phyloP scores from a whole-genome alignment of 179 eudicot species.

The Monotropa hypopitys region DNA sequence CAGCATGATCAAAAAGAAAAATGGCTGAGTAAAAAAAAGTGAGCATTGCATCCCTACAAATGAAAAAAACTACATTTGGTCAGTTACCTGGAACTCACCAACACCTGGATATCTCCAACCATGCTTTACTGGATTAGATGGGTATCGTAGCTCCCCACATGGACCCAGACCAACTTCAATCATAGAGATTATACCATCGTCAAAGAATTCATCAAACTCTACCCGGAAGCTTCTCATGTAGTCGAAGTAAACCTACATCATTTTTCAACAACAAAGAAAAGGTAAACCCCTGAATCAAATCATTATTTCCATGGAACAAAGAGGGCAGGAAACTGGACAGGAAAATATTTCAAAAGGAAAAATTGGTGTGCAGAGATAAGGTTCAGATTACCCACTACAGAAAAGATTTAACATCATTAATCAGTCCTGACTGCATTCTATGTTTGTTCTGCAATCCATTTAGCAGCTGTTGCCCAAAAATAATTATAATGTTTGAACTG shows the following conservation, averaged over 20 bases:
- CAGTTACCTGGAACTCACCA: conserved; percentile 83
- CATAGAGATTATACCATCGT: conserved; percentile 64
- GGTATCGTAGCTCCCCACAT: conserved; percentile 92
- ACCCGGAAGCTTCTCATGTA: conserved; percentile 96
- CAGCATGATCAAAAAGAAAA: background rate
- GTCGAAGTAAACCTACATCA: conserved; percentile 83
- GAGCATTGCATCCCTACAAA: background rate
- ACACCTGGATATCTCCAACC: conserved; percentile 97
- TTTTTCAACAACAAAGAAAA: conserved; percentile 8
- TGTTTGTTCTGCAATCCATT: background rate
- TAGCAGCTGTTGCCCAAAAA: background rate
- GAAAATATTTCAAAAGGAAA: background rate
- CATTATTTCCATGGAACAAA: background rate
- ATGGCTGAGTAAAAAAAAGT: background rate
- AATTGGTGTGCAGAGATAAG: background rate
- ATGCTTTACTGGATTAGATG: conserved; percentile 79
- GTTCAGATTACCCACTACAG: background rate
- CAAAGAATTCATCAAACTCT: conserved; percentile 70
- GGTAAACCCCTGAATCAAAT: background rate
- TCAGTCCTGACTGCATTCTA: background rate
- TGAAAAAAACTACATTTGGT: background rate
- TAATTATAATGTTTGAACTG: background rate
- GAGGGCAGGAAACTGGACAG: background rate
- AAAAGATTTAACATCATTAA: background rate
- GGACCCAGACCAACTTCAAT: conserved; percentile 89